Evolutionary conservation across 164 flowering plant genomes (phyloP), one percentile per base, ranked within the genome.

Genomic region (Liquidambar formosana): DNA sequence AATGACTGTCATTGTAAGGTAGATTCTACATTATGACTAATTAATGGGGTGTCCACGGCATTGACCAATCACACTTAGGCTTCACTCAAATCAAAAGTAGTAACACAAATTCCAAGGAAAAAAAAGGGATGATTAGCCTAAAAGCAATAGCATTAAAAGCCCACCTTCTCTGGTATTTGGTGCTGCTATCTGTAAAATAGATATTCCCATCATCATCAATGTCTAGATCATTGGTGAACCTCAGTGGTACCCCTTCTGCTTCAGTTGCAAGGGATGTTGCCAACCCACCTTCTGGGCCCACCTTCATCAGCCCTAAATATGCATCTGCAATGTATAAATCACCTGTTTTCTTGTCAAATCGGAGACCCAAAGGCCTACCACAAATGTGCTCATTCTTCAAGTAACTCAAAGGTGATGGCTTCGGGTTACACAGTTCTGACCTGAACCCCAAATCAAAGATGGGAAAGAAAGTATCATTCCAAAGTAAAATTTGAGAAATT

Each of bases 111-210:
- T 33, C 4, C 41, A 33, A 14, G 15, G 27, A 28, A 27, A 1
- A 57, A 57, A 33, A 23, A 43, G 1, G 27, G 5, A 18, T 3
- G 3, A 33, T 19, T 13, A 57, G 5, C 48, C 48, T 47, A 26
- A 21, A 9, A 43, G 21, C 43, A 11, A 33, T 19, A 16, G 9
- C n/a, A 25, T 44, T 14, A 12, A 22, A 15, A 8, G 11, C 16
- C 2, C 75, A 86, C 90, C 86, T 73, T 70, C 85, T 72, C 14
- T 75, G 80, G 69, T 63, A 86, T 4, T 38, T 2, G 3, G 67
- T 21, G 69, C 90, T 86, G 16, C 74, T 70, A 65, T 86, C 88
- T 0, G 84, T 83, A 56, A 87, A 85, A 63, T 81, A 87, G 15
- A 87, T 76, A 1, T 49, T 48, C 1, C 82, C 86, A 5, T 52